Conservation (phyloP, 306 rosid species). For the Astragalus glycyphyllos region DNA sequence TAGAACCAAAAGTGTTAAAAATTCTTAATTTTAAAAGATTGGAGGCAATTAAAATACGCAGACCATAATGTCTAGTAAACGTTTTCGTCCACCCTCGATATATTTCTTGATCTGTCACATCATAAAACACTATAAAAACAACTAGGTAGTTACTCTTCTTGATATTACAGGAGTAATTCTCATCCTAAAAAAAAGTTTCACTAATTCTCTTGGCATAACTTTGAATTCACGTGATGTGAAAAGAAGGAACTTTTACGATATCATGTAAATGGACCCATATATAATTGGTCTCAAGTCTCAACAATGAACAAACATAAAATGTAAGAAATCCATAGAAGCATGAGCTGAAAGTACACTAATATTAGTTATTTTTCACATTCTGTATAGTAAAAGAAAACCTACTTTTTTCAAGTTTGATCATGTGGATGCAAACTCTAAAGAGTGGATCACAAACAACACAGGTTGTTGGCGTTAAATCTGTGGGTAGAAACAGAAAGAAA, state of each 20-base stretch:
- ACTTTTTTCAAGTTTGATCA: neutral
- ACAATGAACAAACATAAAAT: neutral
- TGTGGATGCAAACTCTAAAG: constrained; percentile 29
- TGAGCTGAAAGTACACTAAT: neutral
- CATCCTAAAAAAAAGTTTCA: too few relatives aligned
- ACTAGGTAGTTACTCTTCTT: too few relatives aligned
- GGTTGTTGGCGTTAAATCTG: neutral
- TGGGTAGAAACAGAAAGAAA: constrained; percentile 20
- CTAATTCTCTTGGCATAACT: neutral
- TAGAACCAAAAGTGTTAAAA: too few relatives aligned
- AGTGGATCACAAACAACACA: neutral
- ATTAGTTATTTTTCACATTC: neutral
- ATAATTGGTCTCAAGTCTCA: neutral
- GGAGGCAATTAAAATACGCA: too few relatives aligned
- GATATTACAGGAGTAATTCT: too few relatives aligned
- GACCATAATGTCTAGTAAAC: too few relatives aligned
- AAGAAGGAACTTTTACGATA: neutral
- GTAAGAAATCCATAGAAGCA: neutral
- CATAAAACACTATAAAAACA: too few relatives aligned
- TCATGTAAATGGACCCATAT: constrained; percentile 2
- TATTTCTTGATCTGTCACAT: too few relatives aligned
- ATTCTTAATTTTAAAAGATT: too few relatives aligned
- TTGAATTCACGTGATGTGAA: neutral
- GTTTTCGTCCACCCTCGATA: too few relatives aligned
- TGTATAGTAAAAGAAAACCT: neutral